Conservation (phyloP, 306 rosid species). For the Spatholobus suberectus region DNA sequence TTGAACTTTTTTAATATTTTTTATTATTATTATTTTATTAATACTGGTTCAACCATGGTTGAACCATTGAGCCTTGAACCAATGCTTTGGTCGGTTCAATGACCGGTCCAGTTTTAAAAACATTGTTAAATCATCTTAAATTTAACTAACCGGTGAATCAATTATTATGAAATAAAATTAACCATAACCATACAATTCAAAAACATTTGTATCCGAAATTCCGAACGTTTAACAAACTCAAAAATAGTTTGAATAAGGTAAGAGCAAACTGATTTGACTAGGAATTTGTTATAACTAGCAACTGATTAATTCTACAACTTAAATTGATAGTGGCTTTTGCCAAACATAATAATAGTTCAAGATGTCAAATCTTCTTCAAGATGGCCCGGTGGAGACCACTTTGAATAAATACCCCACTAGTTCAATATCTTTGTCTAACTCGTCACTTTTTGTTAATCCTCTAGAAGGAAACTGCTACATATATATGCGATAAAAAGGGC, state of each 20-base stretch:
- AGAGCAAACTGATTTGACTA: constrained; percentile 7
- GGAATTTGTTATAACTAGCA: constrained; percentile 10
- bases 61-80: too few relatives aligned
- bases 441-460: constrained; percentile 44
- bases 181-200: not conserved
- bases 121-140: not conserved
- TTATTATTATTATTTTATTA: too few relatives aligned
- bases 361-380: constrained; percentile 45
- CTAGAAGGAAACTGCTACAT: constrained; percentile 27
- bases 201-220: not conserved
- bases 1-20: too few relatives aligned
- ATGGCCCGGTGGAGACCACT: constrained; percentile 46
- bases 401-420: constrained; percentile 36
- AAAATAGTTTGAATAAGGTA: not conserved
- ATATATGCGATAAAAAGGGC: constrained; percentile 1
- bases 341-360: constrained; percentile 44
- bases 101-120: too few relatives aligned
- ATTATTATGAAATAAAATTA: not conserved
- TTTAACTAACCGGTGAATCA: not conserved
- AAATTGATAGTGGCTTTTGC: not conserved
- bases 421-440: constrained; percentile 33
- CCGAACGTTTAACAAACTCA: not conserved
- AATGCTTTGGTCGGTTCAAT: too few relatives aligned
- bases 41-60: too few relatives aligned
- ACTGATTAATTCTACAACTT: not conserved